Conservation (phyloP, 208 protist species). For the Leishmania turanica region DNA sequence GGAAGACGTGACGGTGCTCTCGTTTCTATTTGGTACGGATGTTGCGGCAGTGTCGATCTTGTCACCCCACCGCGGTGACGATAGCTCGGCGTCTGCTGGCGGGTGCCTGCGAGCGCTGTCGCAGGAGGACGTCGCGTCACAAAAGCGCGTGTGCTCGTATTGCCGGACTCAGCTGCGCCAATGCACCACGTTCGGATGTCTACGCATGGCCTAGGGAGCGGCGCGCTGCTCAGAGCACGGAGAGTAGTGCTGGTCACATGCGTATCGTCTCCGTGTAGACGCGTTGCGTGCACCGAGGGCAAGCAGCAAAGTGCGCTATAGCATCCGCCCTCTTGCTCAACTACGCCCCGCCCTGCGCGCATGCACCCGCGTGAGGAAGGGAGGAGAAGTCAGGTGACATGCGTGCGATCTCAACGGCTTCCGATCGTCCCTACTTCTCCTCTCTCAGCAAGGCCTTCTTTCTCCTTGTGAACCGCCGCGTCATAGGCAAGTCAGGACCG, state of each 20-base stretch:
- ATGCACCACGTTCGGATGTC: conserved; percentile 25
- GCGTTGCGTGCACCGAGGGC: neutral
- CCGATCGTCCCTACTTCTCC: neutral
- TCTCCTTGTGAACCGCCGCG: neutral
- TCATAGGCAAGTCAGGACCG: neutral
- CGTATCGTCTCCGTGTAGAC: neutral
- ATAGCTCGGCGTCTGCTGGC: neutral
- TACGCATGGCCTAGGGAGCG: conserved; percentile 6
- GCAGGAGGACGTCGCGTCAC: neutral
- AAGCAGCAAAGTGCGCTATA: too few species aligned
- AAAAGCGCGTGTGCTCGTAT: conserved; percentile 8
- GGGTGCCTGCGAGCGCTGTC: conserved; percentile 13
- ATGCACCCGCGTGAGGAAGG: neutral
- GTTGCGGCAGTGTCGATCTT: neutral
- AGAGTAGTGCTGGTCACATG: neutral
- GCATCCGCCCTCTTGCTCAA: neutral
- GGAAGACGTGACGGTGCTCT: neutral
- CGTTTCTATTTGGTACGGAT: neutral
- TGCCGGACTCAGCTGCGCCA: conserved; percentile 20
- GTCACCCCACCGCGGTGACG: neutral
- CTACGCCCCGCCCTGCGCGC: neutral
- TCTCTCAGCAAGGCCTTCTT: neutral
- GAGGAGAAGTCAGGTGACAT: neutral
- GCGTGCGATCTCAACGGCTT: neutral
- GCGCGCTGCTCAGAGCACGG: conserved; percentile 10